phyloP scores from a whole-genome alignment of 2,329 filamentous ascomycete species.

The Epichloe typhina region DNA sequence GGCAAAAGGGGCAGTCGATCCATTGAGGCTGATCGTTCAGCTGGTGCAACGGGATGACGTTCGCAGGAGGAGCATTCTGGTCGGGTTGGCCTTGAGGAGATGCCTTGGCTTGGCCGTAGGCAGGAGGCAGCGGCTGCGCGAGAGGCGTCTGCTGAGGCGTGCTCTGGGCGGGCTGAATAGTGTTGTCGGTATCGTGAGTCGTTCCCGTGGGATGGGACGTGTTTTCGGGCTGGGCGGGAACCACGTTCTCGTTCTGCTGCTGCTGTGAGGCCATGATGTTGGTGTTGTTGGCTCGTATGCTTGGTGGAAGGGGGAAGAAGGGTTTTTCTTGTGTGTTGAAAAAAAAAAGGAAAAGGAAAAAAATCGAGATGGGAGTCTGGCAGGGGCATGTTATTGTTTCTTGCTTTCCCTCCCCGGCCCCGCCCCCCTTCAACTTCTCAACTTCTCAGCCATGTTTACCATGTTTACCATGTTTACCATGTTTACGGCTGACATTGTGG shows the following conservation, averaged over 20 bases:
- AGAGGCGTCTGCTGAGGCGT: not conserved
- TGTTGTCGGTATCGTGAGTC: not conserved
- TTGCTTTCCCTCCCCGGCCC: too few relatives aligned
- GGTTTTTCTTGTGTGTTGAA: too few relatives aligned
- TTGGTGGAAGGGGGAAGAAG: not conserved
- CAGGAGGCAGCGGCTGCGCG: not conserved
- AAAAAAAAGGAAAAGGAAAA: too few relatives aligned
- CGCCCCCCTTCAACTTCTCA: too few relatives aligned
- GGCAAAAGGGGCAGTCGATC: constrained; percentile 20
- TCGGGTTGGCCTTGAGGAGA: not conserved
- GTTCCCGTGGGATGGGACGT: not conserved
- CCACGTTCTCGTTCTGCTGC: not conserved
- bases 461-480: too few relatives aligned
- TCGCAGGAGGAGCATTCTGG: not conserved
- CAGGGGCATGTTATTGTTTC: too few relatives aligned
- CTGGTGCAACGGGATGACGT: constrained; percentile 11
- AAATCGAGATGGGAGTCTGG: too few relatives aligned
- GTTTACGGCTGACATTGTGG: too few relatives aligned
- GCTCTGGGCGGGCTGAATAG: not conserved
- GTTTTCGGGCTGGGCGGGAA: not conserved
- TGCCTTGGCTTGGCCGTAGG: constrained; percentile 1
- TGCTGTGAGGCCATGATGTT: not conserved
- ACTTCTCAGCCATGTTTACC: too few relatives aligned
- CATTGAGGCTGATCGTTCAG: constrained; percentile 13
- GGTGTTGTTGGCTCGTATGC: not conserved